Conservation (phyloP, 192 early-diverging fungal species). For the Rhizophagus clarus region DNA sequence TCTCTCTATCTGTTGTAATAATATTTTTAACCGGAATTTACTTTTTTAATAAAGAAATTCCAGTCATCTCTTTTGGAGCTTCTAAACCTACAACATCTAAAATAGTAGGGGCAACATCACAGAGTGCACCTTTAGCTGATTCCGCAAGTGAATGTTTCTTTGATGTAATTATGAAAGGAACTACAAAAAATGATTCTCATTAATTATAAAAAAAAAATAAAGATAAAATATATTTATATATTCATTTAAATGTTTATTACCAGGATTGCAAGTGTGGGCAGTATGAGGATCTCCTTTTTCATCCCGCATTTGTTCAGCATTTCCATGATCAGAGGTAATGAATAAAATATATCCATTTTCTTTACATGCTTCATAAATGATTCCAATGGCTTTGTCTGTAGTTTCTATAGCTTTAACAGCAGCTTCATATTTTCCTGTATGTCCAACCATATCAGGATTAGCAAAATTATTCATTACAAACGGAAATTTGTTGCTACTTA, state of each 20-base stretch:
- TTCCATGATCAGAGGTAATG: constrained; percentile 98
- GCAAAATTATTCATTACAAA: constrained; percentile 99
- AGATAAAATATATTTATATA: not conserved
- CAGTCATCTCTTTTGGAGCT: constrained; percentile 96
- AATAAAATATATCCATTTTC: constrained; percentile 87
- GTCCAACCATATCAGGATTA: constrained; percentile 96
- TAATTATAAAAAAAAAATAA: not conserved
- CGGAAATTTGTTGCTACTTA: constrained; percentile 78
- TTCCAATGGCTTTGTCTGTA: constrained; percentile 94
- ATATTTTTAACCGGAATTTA: not conserved
- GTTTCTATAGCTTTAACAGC: constrained; percentile 90
- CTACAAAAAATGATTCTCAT: constrained; percentile 44
- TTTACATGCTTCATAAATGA: constrained; percentile 92
- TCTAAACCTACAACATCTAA: constrained; percentile 89
- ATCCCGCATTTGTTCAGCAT: constrained; percentile 97
- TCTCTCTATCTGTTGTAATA: too few relatives aligned
- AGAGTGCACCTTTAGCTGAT: constrained; percentile 70
- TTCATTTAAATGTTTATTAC: not conserved
- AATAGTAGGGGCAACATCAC: constrained; percentile 97
- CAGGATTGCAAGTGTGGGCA: constrained; percentile 82
- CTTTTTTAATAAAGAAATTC: constrained; percentile 65
- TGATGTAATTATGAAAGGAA: constrained; percentile 91
- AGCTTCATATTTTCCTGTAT: constrained; percentile 94
- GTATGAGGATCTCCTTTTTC: constrained; percentile 90
- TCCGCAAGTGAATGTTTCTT: constrained; percentile 56